Evolutionary conservation across 2,329 filamentous ascomycete species (phyloP), one percentile per base, ranked within the genome.

Genomic region (Hirsutella rhossiliensis): DNA sequence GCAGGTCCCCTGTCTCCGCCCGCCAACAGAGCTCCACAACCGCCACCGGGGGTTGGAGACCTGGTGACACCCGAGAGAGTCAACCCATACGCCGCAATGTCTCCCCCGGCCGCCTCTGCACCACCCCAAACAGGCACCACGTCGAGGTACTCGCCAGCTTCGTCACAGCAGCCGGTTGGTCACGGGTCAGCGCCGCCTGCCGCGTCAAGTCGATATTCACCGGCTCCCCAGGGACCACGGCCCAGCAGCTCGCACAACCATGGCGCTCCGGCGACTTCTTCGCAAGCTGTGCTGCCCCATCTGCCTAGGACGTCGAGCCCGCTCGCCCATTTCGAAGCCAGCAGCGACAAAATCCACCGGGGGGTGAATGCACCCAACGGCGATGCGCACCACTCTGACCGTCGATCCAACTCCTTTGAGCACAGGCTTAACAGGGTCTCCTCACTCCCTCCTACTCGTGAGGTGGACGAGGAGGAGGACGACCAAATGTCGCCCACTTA

Each of bases 301-400:
- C 71, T 78, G 48, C 78, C 79, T 9, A 67, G 79, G 49, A 82
- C 79, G 2, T 82, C 78, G 2, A 83, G 79, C 50, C 79, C 79
- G 1, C 59, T 82, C 46, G 78, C 78, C 6, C 76, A 82, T 51
- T 81, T 79, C 46, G 78, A 82, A 56, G 66, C 69, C 11, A 68
- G 66, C 8, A 64, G 66, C 43, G 65, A 68, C 29, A 62, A 63
- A 39, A 47, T 61, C 8, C 57, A 59, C 47, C 41, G 38, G 27
- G 41, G 27, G 9, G 42, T 17, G 11, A 31, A 47, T 37, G 43
- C 40, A 13, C 34, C 53, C 7, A 64, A 66, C 45, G 60, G 59
- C 6, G 72, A 76, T n/a, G 50, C 49, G 15, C 48, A 57, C n/a
- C 56, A 65, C 32, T 52, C 62, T n/a, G 67, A 73, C 45, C 66